Conservation (phyloP, 2,329 filamentous ascomycete species). For the Epichloe sp. region DNA sequence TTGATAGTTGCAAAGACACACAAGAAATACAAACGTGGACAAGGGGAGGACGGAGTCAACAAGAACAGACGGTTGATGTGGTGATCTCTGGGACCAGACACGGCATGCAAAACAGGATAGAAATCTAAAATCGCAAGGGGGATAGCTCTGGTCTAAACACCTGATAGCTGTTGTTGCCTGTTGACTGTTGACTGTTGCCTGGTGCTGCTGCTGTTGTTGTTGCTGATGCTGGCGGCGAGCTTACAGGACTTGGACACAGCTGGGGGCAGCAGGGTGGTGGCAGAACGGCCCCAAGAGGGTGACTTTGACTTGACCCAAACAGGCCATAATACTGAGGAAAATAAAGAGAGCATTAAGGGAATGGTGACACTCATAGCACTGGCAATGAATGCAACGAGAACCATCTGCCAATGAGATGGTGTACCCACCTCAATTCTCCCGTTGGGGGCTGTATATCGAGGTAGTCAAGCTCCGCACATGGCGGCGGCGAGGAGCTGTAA, state of each 20-base stretch:
- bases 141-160: neutral
- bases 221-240: neutral
- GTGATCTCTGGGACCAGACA: neutral
- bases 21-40: neutral
- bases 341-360: neutral
- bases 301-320: neutral
- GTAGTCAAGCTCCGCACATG: conserved; percentile 35
- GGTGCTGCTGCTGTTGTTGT: neutral
- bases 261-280: conserved; percentile 1
- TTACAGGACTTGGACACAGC: neutral
- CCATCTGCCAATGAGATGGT: conserved; percentile 10
- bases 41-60: neutral
- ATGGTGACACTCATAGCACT: conserved; percentile 6
- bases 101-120: neutral
- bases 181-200: neutral
- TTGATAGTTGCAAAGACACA: conserved; percentile 1
- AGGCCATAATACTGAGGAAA: conserved; percentile 1
- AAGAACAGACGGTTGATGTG: neutral
- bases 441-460: conserved; percentile 35
- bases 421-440: conserved; percentile 42
- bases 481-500: conserved; percentile 39
- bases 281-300: neutral
- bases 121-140: neutral
- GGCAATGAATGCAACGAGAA: conserved; percentile 7
- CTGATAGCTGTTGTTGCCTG: neutral